Evolutionary conservation across 805 yeast genomes (phyloP), one percentile per base, ranked within the genome.

Genomic region (Ogataea allantospora): DNA sequence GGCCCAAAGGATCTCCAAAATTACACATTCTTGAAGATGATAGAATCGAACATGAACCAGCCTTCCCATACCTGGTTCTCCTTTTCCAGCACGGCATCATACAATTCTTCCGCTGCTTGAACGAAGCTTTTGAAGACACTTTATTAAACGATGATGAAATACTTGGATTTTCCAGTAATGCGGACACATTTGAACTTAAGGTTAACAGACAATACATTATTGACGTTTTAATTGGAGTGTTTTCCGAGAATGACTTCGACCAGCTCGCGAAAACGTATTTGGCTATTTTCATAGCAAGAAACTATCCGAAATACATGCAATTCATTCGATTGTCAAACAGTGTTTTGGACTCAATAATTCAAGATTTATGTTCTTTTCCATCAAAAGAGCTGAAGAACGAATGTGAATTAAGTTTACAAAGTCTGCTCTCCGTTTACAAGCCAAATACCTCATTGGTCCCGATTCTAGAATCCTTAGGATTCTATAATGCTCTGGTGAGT

Each of bases 121-220:
- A 88, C 57, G 95, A 85, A 56, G 83, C 84, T 7, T 80, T 91
- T 54, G 97, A 91, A 55, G 95, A 88, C 55, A 63, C 83, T 0
- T 67, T 75, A 27, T 58, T 91, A 39, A 87, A 88, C 57, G 88
- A 79, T 14, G 79, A 77, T 30, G 72, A 66, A 19, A 55, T 62
- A 3, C 52, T 54, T 2, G 49, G 54, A 8, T 39, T 46, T 13
- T 46, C 51, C 7, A 34, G 39, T 14, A 24, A 39, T n/a, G 44
- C 44, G 1, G 50, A 39, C 28, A 64, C 39, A 16, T 55, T 45
- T 35, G 58, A 60, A 30, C 38, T 58, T 12, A 56, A 53, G 14
- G 68, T 84, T 4, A 83, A 69, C 44, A 67, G 98, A 13, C 98
- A 91, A 57, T 82, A 81, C 48, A 74, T 91, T 10, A 63, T 87